A percentile compares a stretch with the other conserved stretches of the same genome.
These are phyloP conservation scores for Hippophae gyantsensis DNA, from an alignment of 306 rosid species.

Conservation along the genomic window DNA sequence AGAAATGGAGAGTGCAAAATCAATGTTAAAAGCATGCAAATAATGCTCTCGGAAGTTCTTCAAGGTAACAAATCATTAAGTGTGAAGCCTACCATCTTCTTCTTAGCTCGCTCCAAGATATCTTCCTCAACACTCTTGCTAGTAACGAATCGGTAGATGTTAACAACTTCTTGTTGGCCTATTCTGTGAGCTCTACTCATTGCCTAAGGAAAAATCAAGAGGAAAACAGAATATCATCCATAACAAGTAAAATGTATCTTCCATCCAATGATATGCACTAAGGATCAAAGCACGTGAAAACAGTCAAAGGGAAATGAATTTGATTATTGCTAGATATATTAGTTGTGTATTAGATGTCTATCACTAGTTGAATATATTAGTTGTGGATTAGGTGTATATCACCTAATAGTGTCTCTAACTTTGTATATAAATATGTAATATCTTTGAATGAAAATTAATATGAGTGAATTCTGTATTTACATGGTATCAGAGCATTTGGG, in stretches of 20 bases:
- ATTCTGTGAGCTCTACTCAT: constrained; percentile 99
- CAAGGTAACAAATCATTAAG: background rate
- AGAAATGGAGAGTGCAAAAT: background rate
- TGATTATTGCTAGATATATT: too few species aligned
- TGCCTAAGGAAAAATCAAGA: constrained; percentile 41
- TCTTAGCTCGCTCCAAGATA: constrained; percentile 96
- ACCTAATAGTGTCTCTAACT: too few species aligned
- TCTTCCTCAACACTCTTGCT: constrained; percentile 99
- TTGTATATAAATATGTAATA: too few species aligned
- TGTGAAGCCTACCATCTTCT: constrained; percentile 67
- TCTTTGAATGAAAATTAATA: too few species aligned
- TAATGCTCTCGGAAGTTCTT: background rate
- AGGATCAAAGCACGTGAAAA: background rate
- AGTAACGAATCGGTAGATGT: constrained; percentile 94
- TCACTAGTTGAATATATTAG: too few species aligned
- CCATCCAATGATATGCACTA: background rate
- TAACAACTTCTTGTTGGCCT: constrained; percentile 98
- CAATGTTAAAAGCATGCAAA: background rate
- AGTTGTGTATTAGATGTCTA: too few species aligned
- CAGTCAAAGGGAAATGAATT: background rate
- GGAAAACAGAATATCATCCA: background rate
- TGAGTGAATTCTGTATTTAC: too few species aligned
- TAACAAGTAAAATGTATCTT: constrained; percentile 2
- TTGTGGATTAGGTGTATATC: too few species aligned
- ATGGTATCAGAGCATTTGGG: too few species aligned